phyloP scores from a whole-genome alignment of 192 early-diverging fungal genomes.

The Backusella morwellensis region DNA sequence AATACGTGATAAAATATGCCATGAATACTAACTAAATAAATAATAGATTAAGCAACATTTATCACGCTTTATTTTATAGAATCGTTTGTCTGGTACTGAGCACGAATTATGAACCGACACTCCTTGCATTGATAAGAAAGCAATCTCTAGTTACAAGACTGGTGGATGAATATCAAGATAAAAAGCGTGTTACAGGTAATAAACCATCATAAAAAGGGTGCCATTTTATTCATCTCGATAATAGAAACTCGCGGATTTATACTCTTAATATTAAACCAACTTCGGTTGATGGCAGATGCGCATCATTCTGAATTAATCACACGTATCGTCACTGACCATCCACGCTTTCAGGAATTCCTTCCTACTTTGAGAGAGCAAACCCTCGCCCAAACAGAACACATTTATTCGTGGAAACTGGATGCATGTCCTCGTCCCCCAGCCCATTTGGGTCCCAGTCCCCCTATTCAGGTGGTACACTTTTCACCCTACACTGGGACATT shows the following conservation, averaged over 20 bases:
- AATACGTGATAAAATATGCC: neutral
- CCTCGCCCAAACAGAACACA: conserved; percentile 17
- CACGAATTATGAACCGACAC: conserved; percentile 13
- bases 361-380: conserved; percentile 24
- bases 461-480: conserved; percentile 16
- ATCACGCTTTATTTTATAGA: conserved; percentile 34
- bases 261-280: conserved; percentile 29
- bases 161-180: conserved; percentile 27
- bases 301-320: conserved; percentile 9
- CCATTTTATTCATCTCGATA: neutral
- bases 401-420: conserved; percentile 24
- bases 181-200: conserved; percentile 27
- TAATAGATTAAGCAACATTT: conserved; percentile 27
- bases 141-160: conserved; percentile 26
- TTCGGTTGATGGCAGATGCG: conserved; percentile 23
- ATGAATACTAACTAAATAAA: neutral
- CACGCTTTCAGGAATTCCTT: conserved; percentile 20
- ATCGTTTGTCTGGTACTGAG: conserved; percentile 16
- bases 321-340: conserved; percentile 15
- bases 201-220: neutral
- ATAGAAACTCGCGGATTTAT: conserved; percentile 29
- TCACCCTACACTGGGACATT: conserved; percentile 27
- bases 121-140: conserved; percentile 18
- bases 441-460: conserved; percentile 31
- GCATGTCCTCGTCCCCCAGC: conserved; percentile 26